Evolutionary conservation across 768 basidiomycete genomes (phyloP), one percentile per base, ranked within the genome.

Genomic region (Boletus barrowsii): DNA sequence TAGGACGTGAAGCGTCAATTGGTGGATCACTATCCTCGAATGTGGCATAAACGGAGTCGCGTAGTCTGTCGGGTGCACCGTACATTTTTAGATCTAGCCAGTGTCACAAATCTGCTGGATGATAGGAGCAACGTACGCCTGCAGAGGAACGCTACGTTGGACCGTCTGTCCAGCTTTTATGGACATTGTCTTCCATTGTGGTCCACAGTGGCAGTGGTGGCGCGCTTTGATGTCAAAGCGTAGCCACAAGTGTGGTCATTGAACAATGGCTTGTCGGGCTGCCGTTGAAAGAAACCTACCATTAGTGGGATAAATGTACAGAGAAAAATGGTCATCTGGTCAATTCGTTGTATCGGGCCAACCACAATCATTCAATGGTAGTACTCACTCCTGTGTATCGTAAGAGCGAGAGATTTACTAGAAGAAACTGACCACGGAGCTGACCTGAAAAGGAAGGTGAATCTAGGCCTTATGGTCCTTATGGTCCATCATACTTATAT

Each of bases 171-270:
- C 18, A 22, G 45, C 35, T 14, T 58, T 59, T 59, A 58, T 53
- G 39, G 32, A 20, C 13, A 1, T 11, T 20, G 18, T 17, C 33
- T 33, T 37, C 45, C 57, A 59, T 59, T 56, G 53, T 60, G 45
- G 37, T n/a, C 52, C 43, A 33, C 33, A 30, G 22, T 26, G 49
- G 54, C 18, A 11, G 26, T 35, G 47, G 29, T 20, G 36, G 40
- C 33, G 42, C 49, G 52, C 60, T 48, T 49, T 58, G 55, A 46
- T 46, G 52, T 45, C 42, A 26, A 53, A 44, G 30, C 9, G 42
- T 37, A 49, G 24, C 53, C 17, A 41, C 30, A 20, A 35, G 11
- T n/a, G 26, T 5, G 41, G 50, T 17, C 15, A 24, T 18, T 53
- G 26, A 18, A 43, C 35, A 45, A 45, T 45, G 33, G 32, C 41